A percentile compares a stretch with the other conserved stretches of the same genome.
Evolutionary conservation across 345 rosid genomes (phyloP).

Genomic region (Cardamine occulta): DNA sequence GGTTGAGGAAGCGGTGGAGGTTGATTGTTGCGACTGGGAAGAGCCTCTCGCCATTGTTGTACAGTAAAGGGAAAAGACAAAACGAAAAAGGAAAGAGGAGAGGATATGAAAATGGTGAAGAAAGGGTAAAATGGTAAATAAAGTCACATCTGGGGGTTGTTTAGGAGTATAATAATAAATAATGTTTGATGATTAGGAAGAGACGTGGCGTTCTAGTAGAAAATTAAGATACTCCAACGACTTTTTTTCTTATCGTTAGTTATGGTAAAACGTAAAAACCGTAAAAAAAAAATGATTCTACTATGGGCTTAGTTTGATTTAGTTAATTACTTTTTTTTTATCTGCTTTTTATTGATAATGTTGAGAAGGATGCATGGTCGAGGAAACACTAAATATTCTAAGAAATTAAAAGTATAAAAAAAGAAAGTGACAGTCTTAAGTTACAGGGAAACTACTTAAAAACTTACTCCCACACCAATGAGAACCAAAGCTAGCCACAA

Average conservation of each 20-base stretch:
- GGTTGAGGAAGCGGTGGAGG: conserved; percentile 57
- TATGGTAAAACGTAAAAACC: too few relatives aligned
- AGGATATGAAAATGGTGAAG: not conserved
- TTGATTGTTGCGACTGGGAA: conserved; percentile 72
- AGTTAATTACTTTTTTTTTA: too few relatives aligned
- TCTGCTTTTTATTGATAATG: too few relatives aligned
- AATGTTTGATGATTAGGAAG: conserved; percentile 27
- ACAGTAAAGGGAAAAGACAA: conserved; percentile 10
- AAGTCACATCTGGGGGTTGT: conserved; percentile 27
- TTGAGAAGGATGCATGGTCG: too few relatives aligned
- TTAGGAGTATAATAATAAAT: not conserved
- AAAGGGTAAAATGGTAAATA: conserved; percentile 28
- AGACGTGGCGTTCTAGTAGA: conserved; percentile 30
- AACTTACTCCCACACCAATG: too few relatives aligned
- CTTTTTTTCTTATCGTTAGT: not conserved
- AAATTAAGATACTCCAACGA: conserved; percentile 3
- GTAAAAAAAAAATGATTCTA: not conserved
- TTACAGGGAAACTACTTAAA: too few relatives aligned
- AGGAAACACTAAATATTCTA: too few relatives aligned
- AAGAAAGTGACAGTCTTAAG: too few relatives aligned
- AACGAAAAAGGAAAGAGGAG: not conserved
- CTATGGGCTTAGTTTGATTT: not conserved
- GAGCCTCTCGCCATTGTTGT: conserved; percentile 80
- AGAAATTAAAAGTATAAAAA: too few relatives aligned
- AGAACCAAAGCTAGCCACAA: too few relatives aligned